Percentiles rank a stretch among this genome's conserved stretches.
These are phyloP conservation scores for Dothideomycetidae sp. DNA, from an alignment of 2,329 filamentous ascomycete species.

Conservation along the genomic window DNA sequence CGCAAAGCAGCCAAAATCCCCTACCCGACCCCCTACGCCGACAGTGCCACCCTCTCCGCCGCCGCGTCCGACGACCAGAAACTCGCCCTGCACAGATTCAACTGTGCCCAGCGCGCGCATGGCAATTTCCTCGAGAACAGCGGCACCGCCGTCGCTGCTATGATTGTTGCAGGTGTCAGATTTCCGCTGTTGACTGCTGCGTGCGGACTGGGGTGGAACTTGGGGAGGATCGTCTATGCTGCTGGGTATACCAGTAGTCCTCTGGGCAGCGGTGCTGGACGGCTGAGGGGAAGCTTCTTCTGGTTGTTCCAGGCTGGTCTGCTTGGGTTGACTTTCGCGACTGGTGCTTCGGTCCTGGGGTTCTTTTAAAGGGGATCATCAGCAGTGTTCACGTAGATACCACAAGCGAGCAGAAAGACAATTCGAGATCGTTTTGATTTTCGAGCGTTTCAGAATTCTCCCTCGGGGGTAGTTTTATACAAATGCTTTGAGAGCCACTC, in stretches of 20 bases:
- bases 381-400: no score
- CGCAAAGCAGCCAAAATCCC: conserved; percentile 40
- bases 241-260: conserved; percentile 30
- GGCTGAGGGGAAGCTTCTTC: conserved; percentile 25
- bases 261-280: conserved; percentile 30
- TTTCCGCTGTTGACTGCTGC: conserved; percentile 36
- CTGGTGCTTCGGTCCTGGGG: conserved; percentile 17
- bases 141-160: conserved; percentile 34
- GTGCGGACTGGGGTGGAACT: conserved; percentile 37
- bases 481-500: no score
- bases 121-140: conserved; percentile 48
- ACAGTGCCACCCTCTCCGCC: conserved; percentile 36
- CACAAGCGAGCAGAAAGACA: no score
- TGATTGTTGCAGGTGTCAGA: conserved; percentile 40
- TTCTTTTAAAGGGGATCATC: no score
- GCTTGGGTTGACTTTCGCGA: conserved; percentile 19
- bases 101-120: conserved; percentile 38
- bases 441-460: no score
- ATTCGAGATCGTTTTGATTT: no score
- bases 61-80: conserved; percentile 28
- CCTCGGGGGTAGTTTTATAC: no score
- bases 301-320: conserved; percentile 20
- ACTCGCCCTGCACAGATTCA: conserved; percentile 32
- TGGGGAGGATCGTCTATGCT: conserved; percentile 36
- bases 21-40: conserved; percentile 47